Conservation (phyloP, 2,329 filamentous ascomycete species). For the Didymellaceae sp. region DNA sequence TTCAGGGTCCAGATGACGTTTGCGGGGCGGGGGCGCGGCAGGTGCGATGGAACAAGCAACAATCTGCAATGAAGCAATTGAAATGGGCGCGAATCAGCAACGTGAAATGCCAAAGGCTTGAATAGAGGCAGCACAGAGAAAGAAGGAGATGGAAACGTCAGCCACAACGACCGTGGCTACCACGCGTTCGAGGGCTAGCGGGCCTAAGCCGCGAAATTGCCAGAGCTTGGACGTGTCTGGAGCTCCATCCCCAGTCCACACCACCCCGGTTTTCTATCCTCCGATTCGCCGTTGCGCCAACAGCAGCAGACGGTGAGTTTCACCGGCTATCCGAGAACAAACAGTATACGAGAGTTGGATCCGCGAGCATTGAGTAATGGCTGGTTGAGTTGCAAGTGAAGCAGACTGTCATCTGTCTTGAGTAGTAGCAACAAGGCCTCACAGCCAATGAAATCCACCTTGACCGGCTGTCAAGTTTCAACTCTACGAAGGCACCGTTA, state of each 20-base stretch:
- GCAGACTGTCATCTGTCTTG: no score
- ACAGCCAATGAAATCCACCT: no score
- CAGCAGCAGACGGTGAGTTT: constrained; percentile 4
- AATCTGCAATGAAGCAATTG: constrained; percentile 15
- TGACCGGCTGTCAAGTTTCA: no score
- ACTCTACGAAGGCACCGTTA: no score
- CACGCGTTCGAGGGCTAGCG: constrained; percentile 19
- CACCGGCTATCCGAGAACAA: not conserved
- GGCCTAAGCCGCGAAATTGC: constrained; percentile 20
- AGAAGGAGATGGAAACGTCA: constrained; percentile 19
- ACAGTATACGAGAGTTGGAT: no score
- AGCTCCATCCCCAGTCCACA: constrained; percentile 20
- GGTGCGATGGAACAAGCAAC: constrained; percentile 19
- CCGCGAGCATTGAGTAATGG: not conserved
- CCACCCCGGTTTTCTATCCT: constrained; percentile 4
- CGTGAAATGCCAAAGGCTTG: constrained; percentile 3
- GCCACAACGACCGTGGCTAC: constrained; percentile 22
- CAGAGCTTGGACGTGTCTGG: constrained; percentile 20
- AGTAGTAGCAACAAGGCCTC: no score
- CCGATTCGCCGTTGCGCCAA: constrained; percentile 11
- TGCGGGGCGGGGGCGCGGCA: constrained; percentile 26
- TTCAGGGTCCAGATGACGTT: constrained; percentile 28
- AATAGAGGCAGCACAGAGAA: constrained; percentile 5
- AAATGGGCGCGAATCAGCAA: not conserved
- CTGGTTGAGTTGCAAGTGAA: no score